phyloP scores from a whole-genome alignment of 1,284 basidiomycete genomes.

The Puccinia horiana region DNA sequence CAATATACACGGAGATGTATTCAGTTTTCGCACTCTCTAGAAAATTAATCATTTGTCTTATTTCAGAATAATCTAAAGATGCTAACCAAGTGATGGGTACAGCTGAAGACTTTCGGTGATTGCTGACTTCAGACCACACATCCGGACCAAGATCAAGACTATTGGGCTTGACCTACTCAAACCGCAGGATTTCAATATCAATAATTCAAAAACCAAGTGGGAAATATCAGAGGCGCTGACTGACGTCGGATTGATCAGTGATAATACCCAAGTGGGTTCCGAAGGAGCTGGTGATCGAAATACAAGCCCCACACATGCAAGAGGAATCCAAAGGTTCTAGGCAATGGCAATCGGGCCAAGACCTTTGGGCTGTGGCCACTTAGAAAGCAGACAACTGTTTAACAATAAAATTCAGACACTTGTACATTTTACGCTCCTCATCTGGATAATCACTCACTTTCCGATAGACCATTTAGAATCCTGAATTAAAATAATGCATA shows the following conservation, averaged over 20 bases:
- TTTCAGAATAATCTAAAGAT: background rate
- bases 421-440: too few relatives aligned
- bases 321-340: slow-evolving; percentile 26
- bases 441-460: background rate
- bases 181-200: background rate
- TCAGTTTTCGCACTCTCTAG: background rate
- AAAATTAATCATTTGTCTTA: background rate
- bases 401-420: background rate
- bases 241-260: slow-evolving; percentile 15
- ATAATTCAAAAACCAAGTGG: background rate
- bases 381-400: slow-evolving; percentile 24
- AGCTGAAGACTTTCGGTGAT: slow-evolving; percentile 10
- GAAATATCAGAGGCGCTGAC: background rate
- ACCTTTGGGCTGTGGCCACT: slow-evolving; percentile 27
- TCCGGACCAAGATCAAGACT: slow-evolving; percentile 23
- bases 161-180: background rate
- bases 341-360: slow-evolving; percentile 33
- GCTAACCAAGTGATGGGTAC: background rate
- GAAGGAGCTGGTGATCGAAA: slow-evolving; percentile 11
- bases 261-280: background rate
- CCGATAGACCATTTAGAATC: slow-evolving; percentile 8
- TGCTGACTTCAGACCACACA: slow-evolving; percentile 14
- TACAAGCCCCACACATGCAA: slow-evolving; percentile 12
- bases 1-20: background rate
- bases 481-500: background rate